Evolutionary conservation across 345 rosid species (phyloP).

Genomic region (Citrus australasica): DNA sequence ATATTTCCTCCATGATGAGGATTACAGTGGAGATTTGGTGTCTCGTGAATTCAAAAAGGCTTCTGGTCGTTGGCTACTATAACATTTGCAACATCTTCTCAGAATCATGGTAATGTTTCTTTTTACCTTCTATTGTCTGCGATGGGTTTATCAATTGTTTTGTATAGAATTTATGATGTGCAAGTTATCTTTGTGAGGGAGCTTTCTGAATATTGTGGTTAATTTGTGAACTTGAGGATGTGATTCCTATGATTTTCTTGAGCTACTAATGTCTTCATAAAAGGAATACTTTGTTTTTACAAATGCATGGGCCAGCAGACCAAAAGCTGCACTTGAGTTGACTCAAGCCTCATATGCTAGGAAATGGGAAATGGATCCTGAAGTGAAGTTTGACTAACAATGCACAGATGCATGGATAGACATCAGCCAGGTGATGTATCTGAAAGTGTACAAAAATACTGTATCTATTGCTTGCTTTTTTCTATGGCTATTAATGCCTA

Average conservation of each 20-base stretch:
- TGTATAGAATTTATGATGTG: background rate
- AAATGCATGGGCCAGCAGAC: background rate
- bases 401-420: background rate
- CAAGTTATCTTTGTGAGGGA: background rate
- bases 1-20: background rate
- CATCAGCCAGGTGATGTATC: background rate
- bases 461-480: background rate
- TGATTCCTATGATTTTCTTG: background rate
- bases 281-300: background rate
- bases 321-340: background rate
- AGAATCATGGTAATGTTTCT: conserved; percentile 4
- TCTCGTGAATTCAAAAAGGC: background rate
- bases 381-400: background rate
- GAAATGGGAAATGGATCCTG: background rate
- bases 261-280: background rate
- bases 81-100: background rate
- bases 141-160: background rate
- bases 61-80: background rate
- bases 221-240: background rate
- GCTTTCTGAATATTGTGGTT: background rate
- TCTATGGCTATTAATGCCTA: background rate
- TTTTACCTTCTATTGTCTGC: background rate
- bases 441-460: background rate
- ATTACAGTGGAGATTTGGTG: background rate
- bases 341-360: background rate